Evolutionary conservation across 768 basidiomycete genomes (phyloP), one percentile per base, ranked within the genome.

Genomic region (Kwoniella europaea): DNA sequence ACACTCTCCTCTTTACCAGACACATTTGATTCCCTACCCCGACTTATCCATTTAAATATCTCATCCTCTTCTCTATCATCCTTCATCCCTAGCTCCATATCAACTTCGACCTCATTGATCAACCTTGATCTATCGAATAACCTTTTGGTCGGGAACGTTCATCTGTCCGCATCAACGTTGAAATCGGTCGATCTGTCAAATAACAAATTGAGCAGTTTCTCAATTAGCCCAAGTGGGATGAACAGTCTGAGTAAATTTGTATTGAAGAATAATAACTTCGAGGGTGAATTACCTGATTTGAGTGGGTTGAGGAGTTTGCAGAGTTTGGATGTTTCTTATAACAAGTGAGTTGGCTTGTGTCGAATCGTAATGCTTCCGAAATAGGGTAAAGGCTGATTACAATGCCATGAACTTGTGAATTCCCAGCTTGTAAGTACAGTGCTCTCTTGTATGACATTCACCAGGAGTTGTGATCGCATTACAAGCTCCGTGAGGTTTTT

Each of bases 11-110:
- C 62, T 22, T n/a, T 73, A 4, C 72, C 72, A 27, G 68, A 74
- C 50, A 67, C 29, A 12, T 76, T 74, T 56, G 41, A 22, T n/a
- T 16, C 43, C 10, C 57, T 76, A 13, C 55, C 63, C 24, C 35
- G 42, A 10, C 61, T 76, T 10, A 61, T 67, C 13, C 65, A 71
- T 29, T 52, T 76, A 42, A 72, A 70, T 15, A 54, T 71, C 41
- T 52, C 73, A 13, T 61, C 61, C 22, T 65, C 61, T 4, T 10
- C 15, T 10, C 42, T 76, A 2, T 13, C 70, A 43, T 63, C 67
- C 7, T 15, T 50, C 10, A 67, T 76, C 29, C 73, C 75, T 2
- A 35, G 65, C 15, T 41, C 70, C 1, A 60, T 76, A 3, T 46
- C 68, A n/a, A 53, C 63, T 20, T 53, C 46, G 5, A 3, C 58